phyloP scores from a whole-genome alignment of 202 grass and related monocot species.

The Saccharum hybrid region DNA sequence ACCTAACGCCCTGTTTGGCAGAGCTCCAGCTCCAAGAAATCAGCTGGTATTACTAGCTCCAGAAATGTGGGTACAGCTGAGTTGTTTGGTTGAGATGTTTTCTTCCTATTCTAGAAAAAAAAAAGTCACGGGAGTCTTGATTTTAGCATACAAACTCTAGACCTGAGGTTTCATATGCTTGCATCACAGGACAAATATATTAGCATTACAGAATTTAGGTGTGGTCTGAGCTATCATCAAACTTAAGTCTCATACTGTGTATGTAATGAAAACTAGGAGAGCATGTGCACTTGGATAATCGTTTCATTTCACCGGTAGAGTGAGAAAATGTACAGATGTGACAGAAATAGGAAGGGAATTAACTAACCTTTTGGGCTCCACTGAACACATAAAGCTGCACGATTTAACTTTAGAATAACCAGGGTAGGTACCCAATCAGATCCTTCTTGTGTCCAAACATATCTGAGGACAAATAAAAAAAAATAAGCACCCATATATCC shows the following conservation, averaged over 20 bases:
- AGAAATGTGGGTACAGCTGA: neutral
- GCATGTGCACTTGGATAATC: conserved; percentile 6
- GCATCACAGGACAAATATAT: conserved; percentile 26
- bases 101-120: neutral
- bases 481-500: neutral
- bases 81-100: neutral
- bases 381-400: conserved; percentile 92
- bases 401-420: conserved; percentile 97
- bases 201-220: neutral
- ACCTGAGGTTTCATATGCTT: conserved; percentile 1
- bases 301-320: conserved; percentile 25
- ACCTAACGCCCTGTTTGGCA: neutral
- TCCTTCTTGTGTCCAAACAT: conserved; percentile 98
- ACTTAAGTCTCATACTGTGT: neutral
- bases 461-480: conserved; percentile 49
- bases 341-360: conserved; percentile 14
- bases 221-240: conserved; percentile 13
- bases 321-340: neutral
- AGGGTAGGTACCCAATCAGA: conserved; percentile 94
- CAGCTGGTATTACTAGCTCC: neutral
- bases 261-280: neutral
- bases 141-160: neutral
- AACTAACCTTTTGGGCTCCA: conserved; percentile 94
- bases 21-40: neutral
- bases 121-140: neutral